Evolutionary conservation across 2,329 filamentous ascomycete species (phyloP), one percentile per base, ranked within the genome.

Genomic region (Fusarium citri): DNA sequence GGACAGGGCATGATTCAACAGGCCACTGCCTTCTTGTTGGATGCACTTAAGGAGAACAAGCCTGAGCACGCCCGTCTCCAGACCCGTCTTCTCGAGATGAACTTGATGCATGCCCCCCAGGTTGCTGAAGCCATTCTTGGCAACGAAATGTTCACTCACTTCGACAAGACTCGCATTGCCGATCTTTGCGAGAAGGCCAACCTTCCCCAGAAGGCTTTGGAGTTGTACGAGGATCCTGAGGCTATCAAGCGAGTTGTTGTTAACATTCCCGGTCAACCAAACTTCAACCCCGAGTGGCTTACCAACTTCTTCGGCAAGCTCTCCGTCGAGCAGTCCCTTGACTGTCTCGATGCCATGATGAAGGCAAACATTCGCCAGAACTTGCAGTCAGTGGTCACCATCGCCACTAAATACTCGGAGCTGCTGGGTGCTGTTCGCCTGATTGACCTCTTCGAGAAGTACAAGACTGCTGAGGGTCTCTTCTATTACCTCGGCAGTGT

Each of bases 401-500:
- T 99, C 71, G 94, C 95, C 37, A 98, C 97, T 73, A 99, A 99
- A 82, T 99, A 97, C 83, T 98, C 95, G 0, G 97, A 99, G 77
- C 89, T 98, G 11, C 88, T 99, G 28, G 95, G 94, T 11, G 85
- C 96, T n/a, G 91, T 89, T 61, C 90, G 90, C 56, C 87, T 99
- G 72, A 97, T 99, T 69, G 94, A 97, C 72, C 88, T 99, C 9
- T 92, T 99, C 54, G 96, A 99, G 84, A 98, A 97, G 85, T 97
- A 98, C 84, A 94, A 96, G 81, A 98, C 96, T 37, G 91, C 94
- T 6, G 96, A 99, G 81, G 96, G 96, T 79, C 89, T 99, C 7
- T 99, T 96, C 88, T 98, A 97, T 85, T 99, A 98, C 83, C 89
- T 99, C 18, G 96, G 96, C 66, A 97, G 94, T 79, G 97, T 99